Base-by-base conservation (phyloP, 768 basidiomycete species). In the Hericium coralloides region DNA sequence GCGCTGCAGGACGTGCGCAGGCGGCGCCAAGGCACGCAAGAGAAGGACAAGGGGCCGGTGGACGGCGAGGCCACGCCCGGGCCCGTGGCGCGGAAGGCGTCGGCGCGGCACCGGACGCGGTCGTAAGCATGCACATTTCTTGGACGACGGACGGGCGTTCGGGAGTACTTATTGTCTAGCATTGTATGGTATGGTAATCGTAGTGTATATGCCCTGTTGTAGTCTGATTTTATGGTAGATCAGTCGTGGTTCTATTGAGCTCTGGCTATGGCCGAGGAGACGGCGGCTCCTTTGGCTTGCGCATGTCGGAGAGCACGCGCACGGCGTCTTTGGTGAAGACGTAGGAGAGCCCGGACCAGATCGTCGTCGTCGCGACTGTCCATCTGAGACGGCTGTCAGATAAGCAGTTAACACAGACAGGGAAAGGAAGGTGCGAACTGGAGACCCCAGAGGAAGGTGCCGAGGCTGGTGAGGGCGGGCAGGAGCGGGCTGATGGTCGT, bases 271-370 rank as follows among this genome's bases (percentile, higher is more conserved):
- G 23, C n/a, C 17, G 18, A 4, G 23, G 18, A 2, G n/a, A 4
- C 4, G 48, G 48, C 15, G 18, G 48, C 12, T 20, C 48, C 48
- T 23, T 2, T 10, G 23, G n/a, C 10, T 49, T 31, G 49, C 23
- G 49, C 18, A 23, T 45, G 41, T 39, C 59, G 20, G 65, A 61
- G 25, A 72, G 49, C 14, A 92, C 69, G 38, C 81, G 82, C 45
- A 92, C 84, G 0, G 86, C 87, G 59, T 85, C 78, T 65, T 84
- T 88, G 7, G 84, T 82, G 64, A 88, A 85, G 6, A 92, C 63
- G 64, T 92, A 92, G 18, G 89, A 89, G 49, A 89, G 65, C 12
- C 95, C 95, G 62, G 92, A 95, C 86, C 89, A 92, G 25, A 98
- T 74, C 1, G 95, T 99, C 7, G 95, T 97, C 4, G 80, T 80